Base-by-base conservation (phyloP, 176 grass and related monocot species). In the Musa beccarii region DNA sequence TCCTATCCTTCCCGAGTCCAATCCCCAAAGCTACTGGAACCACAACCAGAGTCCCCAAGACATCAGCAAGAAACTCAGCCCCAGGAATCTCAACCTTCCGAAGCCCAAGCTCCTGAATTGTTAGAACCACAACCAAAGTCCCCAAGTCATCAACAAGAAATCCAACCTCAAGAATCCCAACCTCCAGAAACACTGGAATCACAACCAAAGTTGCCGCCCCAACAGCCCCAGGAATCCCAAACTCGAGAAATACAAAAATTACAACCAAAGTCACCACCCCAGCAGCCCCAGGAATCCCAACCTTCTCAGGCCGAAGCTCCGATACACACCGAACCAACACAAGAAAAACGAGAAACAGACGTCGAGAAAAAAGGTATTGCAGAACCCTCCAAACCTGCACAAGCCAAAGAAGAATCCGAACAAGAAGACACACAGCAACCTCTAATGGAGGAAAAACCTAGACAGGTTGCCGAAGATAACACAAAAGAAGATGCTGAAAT, bases 1-100 rank as follows among this genome's bases (percentile, higher is more conserved):
- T 43, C 34, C 0, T 0, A 34, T 0, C 34, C 34, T 34, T 6
- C 34, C 34, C 0, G 5, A 34, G 4, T 0, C 34, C 34, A 43
- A 43, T 0, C 4, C 6, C 34, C 34, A 0, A 4, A 43, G 6
- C 0, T 0, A 0, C 0, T 43, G 0, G 4, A 0, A 34, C 24
- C 9, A 28, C 65, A 34, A 68, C 13, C 21, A 17, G 12, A 1
- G 15, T 10, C 65, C 14, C 13, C 65, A 0, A 57, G 11, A 2
- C 10, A 57, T 25, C 65, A 68, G 25, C 22, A 43, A 29, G 25
- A 6, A 5, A 14, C 1, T 15, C 23, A 43, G 25, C 2, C 23
- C 25, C 65, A 22, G 3, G 29, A 5, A 34, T 34, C 29, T 2
- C 3, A 29, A 3, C 28, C 28, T 29, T 29, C 28, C 2, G 0